A percentile compares a stretch with the other conserved stretches of the same genome.
Conservation (phyloP, 2,329 filamentous ascomycete species). For the Colletotrichum sp. region DNA sequence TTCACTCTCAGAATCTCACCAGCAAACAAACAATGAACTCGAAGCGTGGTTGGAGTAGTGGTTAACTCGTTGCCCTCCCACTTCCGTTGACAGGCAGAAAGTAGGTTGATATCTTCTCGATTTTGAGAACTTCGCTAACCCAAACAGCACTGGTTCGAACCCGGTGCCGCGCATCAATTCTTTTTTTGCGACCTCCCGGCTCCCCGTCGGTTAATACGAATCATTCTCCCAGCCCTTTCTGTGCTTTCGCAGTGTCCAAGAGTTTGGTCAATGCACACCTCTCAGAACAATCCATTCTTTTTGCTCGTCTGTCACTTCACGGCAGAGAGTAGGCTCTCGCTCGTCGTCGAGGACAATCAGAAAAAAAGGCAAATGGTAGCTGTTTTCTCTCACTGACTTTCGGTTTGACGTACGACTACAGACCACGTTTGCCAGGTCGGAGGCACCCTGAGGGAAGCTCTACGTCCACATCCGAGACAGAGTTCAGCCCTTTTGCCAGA, state of each 20-base stretch:
- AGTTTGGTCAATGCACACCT: background rate
- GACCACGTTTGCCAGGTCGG: background rate
- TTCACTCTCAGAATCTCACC: background rate
- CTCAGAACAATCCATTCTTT: background rate
- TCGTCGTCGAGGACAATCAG: background rate
- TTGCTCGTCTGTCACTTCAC: background rate
- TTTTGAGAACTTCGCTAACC: background rate
- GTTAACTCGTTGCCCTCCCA: constrained; percentile 21
- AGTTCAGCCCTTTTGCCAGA: background rate
- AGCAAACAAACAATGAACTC: background rate
- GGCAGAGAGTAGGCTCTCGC: background rate
- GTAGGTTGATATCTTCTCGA: background rate
- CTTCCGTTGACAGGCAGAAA: constrained; percentile 1
- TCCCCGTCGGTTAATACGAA: background rate
- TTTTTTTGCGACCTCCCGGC: background rate
- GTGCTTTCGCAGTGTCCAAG: background rate
- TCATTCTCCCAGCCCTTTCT: background rate
- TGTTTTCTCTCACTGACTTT: background rate
- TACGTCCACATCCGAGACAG: background rate
- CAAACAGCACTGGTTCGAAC: constrained; percentile 16
- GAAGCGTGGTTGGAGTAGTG: constrained; percentile 16
- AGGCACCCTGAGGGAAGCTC: background rate
- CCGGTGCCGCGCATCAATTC: constrained; percentile 7
- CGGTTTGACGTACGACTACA: background rate
- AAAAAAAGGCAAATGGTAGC: background rate